phyloP scores from a whole-genome alignment of 495 filamentous ascomycete genomes.

The Rostrohypoxylon terebratum region DNA sequence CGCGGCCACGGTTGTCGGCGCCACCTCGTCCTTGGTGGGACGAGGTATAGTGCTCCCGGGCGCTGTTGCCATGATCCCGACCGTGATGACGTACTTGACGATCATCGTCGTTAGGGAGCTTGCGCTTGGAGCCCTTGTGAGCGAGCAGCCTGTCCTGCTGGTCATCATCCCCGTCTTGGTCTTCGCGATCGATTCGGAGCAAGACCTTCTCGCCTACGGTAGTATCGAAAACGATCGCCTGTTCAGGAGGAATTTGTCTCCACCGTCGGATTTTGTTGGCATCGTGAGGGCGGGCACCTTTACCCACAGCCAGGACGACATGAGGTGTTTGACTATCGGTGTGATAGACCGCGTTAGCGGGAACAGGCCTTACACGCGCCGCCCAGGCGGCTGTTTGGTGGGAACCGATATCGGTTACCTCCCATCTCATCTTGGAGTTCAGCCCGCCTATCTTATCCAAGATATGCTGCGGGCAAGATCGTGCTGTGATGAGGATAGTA shows the following conservation, averaged over 20 bases:
- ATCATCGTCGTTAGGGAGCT: constrained; percentile 66
- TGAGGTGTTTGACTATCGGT: constrained; percentile 79
- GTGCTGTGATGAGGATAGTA: constrained; percentile 87
- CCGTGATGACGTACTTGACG: constrained; percentile 46
- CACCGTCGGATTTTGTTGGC: constrained; percentile 86
- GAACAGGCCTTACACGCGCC: constrained; percentile 78
- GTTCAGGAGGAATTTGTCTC: constrained; percentile 77
- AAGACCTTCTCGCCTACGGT: constrained; percentile 87
- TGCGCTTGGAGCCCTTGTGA: constrained; percentile 68
- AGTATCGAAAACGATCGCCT: constrained; percentile 76
- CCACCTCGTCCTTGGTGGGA: constrained; percentile 62
- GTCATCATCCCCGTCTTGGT: constrained; percentile 66
- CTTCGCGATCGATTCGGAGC: constrained; percentile 80
- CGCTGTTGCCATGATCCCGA: constrained; percentile 49
- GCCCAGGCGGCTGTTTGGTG: constrained; percentile 90
- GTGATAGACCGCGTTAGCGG: constrained; percentile 70
- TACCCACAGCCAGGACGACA: constrained; percentile 80
- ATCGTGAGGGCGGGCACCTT: constrained; percentile 79
- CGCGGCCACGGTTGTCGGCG: constrained; percentile 58
- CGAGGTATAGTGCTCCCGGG: constrained; percentile 55
- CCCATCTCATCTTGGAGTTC: constrained; percentile 82
- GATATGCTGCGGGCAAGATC: constrained; percentile 73
- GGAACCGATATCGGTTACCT: constrained; percentile 78
- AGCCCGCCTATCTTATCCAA: constrained; percentile 87
- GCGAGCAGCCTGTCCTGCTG: constrained; percentile 68